Evolutionary conservation across 2,329 filamentous ascomycete species (phyloP), one percentile per base, ranked within the genome.

Genomic region (Aspergillus transmontanensis): DNA sequence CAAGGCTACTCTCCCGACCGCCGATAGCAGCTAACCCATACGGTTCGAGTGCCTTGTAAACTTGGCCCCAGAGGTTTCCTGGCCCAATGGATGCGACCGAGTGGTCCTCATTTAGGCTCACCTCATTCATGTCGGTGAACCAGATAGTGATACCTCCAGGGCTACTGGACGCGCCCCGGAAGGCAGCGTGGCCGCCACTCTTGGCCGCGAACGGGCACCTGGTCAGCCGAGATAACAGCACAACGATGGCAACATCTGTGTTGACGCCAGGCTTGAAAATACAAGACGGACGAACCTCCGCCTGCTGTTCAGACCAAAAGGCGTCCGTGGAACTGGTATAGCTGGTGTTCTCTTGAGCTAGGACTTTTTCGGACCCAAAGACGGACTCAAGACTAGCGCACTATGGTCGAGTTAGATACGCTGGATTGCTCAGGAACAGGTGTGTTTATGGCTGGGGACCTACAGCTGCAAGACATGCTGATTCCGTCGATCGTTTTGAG

Each of bases 131-230:
- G 12, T 69, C 66, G 9, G 66, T 67, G 46, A 79, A 69, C 62
- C 72, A 72, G 50, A 80, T 75, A 12, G 71, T 75, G 48, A 80
- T 70, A 7, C 77, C 78, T 45, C 69, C 80, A 16, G 80, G 72
- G 54, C 84, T 82, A 66, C 81, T 87, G 2, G 85, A 80, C 45
- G 82, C 83, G 64, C 82, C 82, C 21, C 83, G 78, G 68, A 86
- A 86, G 4, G 85, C 82, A 61, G 83, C 85, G 73, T 88, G 86
- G 1, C 86, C 86, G 32, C 86, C 86, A 9, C 83, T 83, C 67
- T 85, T 84, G 67, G 86, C 74, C 7, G 86, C 85, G 66, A 88
- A 88, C 0, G 73, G 72, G 34, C 78, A 80, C 6, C 66, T 61
- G 4, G 72, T 74, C 2, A 73, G 56, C 4, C 70, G 71, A 7